These are phyloP conservation scores for Lentinula edodes DNA, from an alignment of 768 basidiomycete genomes.

Conservation along the genomic window DNA sequence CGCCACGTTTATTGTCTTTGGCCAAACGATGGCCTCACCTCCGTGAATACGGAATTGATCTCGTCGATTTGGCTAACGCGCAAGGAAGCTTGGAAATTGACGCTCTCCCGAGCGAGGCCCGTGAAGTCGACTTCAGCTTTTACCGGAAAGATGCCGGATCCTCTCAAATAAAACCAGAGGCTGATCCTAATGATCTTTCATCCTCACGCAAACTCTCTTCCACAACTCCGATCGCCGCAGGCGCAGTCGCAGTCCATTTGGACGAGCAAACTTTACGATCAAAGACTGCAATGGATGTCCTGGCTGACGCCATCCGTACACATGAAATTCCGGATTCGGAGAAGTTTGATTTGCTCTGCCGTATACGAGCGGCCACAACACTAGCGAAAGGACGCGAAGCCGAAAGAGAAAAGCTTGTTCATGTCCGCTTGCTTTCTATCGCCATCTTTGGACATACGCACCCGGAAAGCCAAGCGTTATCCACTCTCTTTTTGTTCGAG, in stretches of 20 bases:
- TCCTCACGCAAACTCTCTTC: slow-evolving; percentile 41
- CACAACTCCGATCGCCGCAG: slow-evolving; percentile 29
- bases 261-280: slow-evolving; percentile 54
- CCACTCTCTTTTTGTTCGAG: slow-evolving; percentile 88
- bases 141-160: slow-evolving; percentile 53
- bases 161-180: slow-evolving; percentile 43
- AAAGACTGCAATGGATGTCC: slow-evolving; percentile 67
- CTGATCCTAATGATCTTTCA: slow-evolving; percentile 45
- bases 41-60: slow-evolving; percentile 73
- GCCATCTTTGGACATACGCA: slow-evolving; percentile 90
- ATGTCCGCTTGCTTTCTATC: slow-evolving; percentile 78
- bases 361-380: slow-evolving; percentile 74
- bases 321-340: slow-evolving; percentile 74
- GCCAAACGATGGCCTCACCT: slow-evolving; percentile 81
- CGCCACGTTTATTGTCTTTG: slow-evolving; percentile 74
- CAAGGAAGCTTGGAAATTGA: slow-evolving; percentile 50
- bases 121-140: slow-evolving; percentile 78
- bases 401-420: slow-evolving; percentile 75
- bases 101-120: slow-evolving; percentile 62
- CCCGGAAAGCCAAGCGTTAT: slow-evolving; percentile 69
- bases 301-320: slow-evolving; percentile 65
- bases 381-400: slow-evolving; percentile 51
- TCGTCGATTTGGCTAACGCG: slow-evolving; percentile 64
- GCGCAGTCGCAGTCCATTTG: slow-evolving; percentile 57
- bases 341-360: slow-evolving; percentile 84